Evolutionary conservation across 1,139 yeast genomes (phyloP).

Genomic region (Arxiozyma slooffiae): DNA sequence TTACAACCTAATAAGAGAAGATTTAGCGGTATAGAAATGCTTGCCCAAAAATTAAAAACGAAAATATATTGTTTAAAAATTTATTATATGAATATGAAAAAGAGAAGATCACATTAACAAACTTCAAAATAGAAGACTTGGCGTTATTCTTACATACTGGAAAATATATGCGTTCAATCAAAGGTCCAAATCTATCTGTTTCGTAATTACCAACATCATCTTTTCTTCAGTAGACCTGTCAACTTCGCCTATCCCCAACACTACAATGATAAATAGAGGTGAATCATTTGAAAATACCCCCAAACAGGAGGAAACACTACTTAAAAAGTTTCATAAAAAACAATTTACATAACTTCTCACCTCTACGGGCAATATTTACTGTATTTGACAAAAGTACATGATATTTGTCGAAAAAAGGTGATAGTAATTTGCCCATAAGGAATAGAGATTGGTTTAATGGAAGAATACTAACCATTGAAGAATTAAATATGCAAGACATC

Average conservation of each 20-base stretch:
- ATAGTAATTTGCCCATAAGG: constrained; percentile 7
- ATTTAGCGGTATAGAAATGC: constrained; percentile 81
- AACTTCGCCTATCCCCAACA: constrained; percentile 24
- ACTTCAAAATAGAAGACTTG: constrained; percentile 61
- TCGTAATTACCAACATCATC: constrained; percentile 25
- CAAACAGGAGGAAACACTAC: not conserved
- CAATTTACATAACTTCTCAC: not conserved
- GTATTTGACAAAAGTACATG: constrained; percentile 25
- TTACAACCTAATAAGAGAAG: constrained; percentile 21
- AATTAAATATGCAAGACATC: constrained; percentile 7
- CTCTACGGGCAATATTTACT: constrained; percentile 31
- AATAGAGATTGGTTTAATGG: constrained; percentile 31
- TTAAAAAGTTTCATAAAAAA: not conserved
- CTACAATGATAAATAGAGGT: constrained; percentile 3
- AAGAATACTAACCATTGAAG: constrained; percentile 18
- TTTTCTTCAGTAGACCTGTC: constrained; percentile 30
- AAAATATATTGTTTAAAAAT: constrained; percentile 47
- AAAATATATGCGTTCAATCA: constrained; percentile 9
- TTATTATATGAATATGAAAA: constrained; percentile 33
- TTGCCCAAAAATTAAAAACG: constrained; percentile 77
- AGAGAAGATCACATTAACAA: constrained; percentile 53
- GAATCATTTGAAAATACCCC: not conserved
- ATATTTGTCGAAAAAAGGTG: constrained; percentile 19
- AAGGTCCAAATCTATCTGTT: constrained; percentile 7
- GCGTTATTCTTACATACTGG: constrained; percentile 77